phyloP scores from a whole-genome alignment of 2,329 filamentous ascomycete species.

The Trichoderma koningii region DNA sequence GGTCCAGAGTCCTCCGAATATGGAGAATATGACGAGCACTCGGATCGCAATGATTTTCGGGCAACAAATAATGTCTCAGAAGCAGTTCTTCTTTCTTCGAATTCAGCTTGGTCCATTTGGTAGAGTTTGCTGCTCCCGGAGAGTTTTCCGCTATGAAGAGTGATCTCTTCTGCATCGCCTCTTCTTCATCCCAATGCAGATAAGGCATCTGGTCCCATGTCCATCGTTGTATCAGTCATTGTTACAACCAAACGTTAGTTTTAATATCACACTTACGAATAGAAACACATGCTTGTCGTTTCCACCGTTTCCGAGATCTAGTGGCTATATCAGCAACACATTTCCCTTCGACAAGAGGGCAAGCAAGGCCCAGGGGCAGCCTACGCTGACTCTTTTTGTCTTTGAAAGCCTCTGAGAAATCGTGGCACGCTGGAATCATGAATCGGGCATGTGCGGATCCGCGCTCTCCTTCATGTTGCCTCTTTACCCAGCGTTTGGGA shows the following conservation, averaged over 20 bases:
- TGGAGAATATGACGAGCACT: not conserved
- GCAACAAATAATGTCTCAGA: not conserved
- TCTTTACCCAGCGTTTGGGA: not conserved
- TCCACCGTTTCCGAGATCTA: not conserved
- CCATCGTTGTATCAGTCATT: too few relatives aligned
- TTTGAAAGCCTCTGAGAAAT: not conserved
- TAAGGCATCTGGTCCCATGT: not conserved
- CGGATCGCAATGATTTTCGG: accelerated
- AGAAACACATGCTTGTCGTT: not conserved
- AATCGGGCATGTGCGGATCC: not conserved
- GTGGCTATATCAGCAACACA: not conserved
- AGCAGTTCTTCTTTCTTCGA: not conserved
- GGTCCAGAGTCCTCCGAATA: not conserved
- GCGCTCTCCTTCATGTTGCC: not conserved
- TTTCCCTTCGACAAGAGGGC: too few relatives aligned
- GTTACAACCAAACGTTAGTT: too few relatives aligned
- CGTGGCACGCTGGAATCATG: conserved; percentile 6
- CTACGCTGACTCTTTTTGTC: not conserved
- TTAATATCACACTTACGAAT: not conserved
- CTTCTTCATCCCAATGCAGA: conserved; percentile 4
- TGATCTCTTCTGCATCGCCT: not conserved
- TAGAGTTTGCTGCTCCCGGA: too few relatives aligned
- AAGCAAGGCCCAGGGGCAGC: too few relatives aligned
- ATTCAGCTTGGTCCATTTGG: too few relatives aligned
- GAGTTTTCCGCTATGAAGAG: not conserved